Conservation (phyloP, 2,329 filamentous ascomycete genomes). For the Aschersonia sp. region DNA sequence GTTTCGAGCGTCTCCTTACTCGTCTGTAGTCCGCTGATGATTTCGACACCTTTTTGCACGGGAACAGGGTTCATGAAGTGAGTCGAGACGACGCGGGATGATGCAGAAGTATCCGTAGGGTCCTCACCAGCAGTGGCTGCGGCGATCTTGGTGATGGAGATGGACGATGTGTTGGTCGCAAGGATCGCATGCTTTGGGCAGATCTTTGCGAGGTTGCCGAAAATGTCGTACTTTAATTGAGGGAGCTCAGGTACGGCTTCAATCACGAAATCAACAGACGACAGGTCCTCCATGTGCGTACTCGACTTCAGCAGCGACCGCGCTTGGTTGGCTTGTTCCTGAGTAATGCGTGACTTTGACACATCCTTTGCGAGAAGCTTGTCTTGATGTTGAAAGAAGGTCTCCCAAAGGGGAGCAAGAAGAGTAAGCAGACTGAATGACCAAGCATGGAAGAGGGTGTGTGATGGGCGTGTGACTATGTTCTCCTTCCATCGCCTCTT, state of each 20-base stretch:
- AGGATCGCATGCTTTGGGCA: conserved; percentile 77
- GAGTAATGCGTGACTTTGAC: conserved; percentile 69
- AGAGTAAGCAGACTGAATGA: not conserved
- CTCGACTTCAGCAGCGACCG: conserved; percentile 55
- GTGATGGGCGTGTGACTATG: not conserved
- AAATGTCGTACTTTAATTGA: conserved; percentile 76
- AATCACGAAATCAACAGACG: conserved; percentile 87
- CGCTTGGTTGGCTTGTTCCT: conserved; percentile 62
- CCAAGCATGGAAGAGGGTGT: too few species aligned
- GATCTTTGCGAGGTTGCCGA: conserved; percentile 65
- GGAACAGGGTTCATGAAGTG: conserved; percentile 99
- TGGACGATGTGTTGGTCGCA: conserved; percentile 97
- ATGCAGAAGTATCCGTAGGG: conserved; percentile 64
- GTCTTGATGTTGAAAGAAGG: conserved; percentile 33
- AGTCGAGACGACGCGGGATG: conserved; percentile 81
- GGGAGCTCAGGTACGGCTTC: conserved; percentile 93
- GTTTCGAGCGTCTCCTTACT: conserved; percentile 67
- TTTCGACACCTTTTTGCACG: conserved; percentile 92
- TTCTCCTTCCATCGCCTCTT: too few species aligned
- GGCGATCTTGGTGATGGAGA: conserved; percentile 91
- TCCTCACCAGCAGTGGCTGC: conserved; percentile 69
- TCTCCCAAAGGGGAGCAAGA: not conserved
- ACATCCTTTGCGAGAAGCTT: conserved; percentile 92
- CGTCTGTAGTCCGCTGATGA: conserved; percentile 89
- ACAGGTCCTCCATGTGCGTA: conserved; percentile 62